Base-by-base conservation (phyloP, 495 filamentous ascomycete genomes). In the Aspergillus kassunensis region DNA sequence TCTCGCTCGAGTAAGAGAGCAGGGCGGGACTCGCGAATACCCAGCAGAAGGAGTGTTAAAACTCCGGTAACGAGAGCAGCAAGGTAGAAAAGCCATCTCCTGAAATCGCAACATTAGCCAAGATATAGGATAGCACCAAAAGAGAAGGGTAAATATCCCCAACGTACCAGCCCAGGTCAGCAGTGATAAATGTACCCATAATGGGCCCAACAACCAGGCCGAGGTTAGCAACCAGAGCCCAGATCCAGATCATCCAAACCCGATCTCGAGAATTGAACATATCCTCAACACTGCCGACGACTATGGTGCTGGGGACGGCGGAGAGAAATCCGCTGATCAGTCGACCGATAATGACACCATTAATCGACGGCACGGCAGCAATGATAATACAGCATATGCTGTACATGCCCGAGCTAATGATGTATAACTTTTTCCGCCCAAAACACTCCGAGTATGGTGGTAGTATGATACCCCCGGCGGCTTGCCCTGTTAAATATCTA, bases 371-470 rank as follows among this genome's bases (percentile, higher is more conserved):
- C 0, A 70, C 62, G 0, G 65, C 48, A 8, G 68, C 76, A 21
- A 78, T 69, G 5, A 78, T 35, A 16, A 74, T 41, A 43, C 76
- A 78, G 44, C 65, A 72, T 9, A 73, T 44, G 30, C 66, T 62
- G 49, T 71, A 80, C 18, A 74, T 33, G 1, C 61, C 60, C 9
- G 70, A 69, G 27, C 77, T 75, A 6, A 66, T 51, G n/a, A 79
- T 59, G 43, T 82, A 82, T 11, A 79, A 65, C 12, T 60, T 65
- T 39, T 73, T 76, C 21, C 77, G 75, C 3, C 79, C 79, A 53
- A 80, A 78, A 0, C 68, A 61, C 57, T 82, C 79, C 0, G 76
- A 75, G 50, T 72, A 74, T 21, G 79, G 75, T 23, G 78, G 77
- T 35, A 80, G 71, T 16, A 80, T 42, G 23, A 82, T 63, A 13